These are phyloP conservation scores for Hypoxylon sp. DNA, from an alignment of 2,329 filamentous ascomycete species.

Conservation along the genomic window DNA sequence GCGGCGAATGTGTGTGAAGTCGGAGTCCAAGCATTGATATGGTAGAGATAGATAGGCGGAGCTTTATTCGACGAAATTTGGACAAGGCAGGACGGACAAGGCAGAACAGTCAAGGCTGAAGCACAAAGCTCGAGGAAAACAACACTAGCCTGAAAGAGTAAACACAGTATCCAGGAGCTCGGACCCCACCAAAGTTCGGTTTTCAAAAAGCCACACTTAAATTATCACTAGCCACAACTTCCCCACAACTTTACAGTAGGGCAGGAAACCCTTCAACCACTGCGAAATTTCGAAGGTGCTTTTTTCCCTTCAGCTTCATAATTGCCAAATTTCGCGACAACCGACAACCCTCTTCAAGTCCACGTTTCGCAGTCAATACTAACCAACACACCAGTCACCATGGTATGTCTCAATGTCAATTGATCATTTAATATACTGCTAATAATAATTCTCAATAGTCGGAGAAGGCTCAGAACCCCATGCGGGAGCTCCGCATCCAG, in stretches of 20 bases:
- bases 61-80: slow-evolving; percentile 57
- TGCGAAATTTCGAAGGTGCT: slow-evolving; percentile 39
- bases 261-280: slow-evolving; percentile 51
- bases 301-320: slow-evolving; percentile 40
- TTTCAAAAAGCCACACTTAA: slow-evolving; percentile 46
- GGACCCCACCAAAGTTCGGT: slow-evolving; percentile 45
- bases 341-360: slow-evolving; percentile 38
- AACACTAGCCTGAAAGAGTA: slow-evolving; percentile 26
- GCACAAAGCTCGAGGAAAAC: slow-evolving; percentile 27
- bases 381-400: slow-evolving; percentile 54
- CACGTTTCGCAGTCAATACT: slow-evolving; percentile 47
- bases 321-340: slow-evolving; percentile 39
- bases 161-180: slow-evolving; percentile 28
- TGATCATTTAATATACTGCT: slow-evolving; percentile 34
- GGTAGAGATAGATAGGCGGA: slow-evolving; percentile 49
- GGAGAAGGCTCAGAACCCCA: slow-evolving; percentile 96
- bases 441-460: slow-evolving; percentile 64
- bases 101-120: slow-evolving; percentile 53
- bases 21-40: slow-evolving; percentile 61
- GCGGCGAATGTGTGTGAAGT: slow-evolving; percentile 52
- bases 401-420: slow-evolving; percentile 54
- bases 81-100: slow-evolving; percentile 52
- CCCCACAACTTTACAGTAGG: slow-evolving; percentile 46
- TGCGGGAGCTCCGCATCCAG: slow-evolving; percentile 94
- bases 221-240: slow-evolving; percentile 14